Conservation (phyloP, 192 early-diverging fungal genomes). For the Polychytrium aggregatum region DNA sequence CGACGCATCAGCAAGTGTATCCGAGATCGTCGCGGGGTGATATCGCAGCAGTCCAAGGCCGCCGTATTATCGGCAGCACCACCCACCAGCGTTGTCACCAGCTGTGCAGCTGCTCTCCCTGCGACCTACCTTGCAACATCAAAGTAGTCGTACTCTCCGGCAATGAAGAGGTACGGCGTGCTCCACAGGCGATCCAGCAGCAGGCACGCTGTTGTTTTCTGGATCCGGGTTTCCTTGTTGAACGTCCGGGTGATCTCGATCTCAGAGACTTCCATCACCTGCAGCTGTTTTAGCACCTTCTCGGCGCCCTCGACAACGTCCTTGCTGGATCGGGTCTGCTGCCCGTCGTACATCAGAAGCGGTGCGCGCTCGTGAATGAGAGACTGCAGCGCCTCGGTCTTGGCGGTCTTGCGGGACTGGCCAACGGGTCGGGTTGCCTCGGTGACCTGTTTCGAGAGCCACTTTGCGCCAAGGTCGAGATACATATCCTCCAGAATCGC, state of each 20-base stretch:
- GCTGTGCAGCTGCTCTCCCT: too few relatives aligned
- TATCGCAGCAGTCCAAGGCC: too few relatives aligned
- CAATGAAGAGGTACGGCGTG: slow-evolving; percentile 26
- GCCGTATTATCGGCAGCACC: too few relatives aligned
- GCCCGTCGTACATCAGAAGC: slow-evolving; percentile 59
- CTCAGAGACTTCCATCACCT: slow-evolving; percentile 53
- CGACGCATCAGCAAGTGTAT: too few relatives aligned
- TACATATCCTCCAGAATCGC: slow-evolving; percentile 53
- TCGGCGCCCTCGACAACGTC: slow-evolving; percentile 38
- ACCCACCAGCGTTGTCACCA: too few relatives aligned
- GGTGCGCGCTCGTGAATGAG: slow-evolving; percentile 65
- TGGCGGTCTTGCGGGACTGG: slow-evolving; percentile 10
- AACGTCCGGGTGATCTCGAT: slow-evolving; percentile 52
- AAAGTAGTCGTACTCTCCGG: slow-evolving; percentile 60
- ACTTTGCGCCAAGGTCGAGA: slow-evolving; percentile 47
- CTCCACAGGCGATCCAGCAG: slow-evolving; percentile 15
- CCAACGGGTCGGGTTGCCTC: slow-evolving; percentile 44
- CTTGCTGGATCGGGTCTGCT: slow-evolving; percentile 24
- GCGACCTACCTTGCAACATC: slow-evolving; percentile 53
- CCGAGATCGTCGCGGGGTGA: too few relatives aligned
- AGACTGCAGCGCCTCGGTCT: slow-evolving; percentile 38
- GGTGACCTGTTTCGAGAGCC: slow-evolving; percentile 52
- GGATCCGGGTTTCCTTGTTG: slow-evolving; percentile 20
- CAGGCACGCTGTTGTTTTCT: slow-evolving; percentile 54
- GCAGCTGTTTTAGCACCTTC: slow-evolving; percentile 44